Base-by-base conservation (phyloP, 768 basidiomycete genomes). In the Rhizopogon vulgaris region DNA sequence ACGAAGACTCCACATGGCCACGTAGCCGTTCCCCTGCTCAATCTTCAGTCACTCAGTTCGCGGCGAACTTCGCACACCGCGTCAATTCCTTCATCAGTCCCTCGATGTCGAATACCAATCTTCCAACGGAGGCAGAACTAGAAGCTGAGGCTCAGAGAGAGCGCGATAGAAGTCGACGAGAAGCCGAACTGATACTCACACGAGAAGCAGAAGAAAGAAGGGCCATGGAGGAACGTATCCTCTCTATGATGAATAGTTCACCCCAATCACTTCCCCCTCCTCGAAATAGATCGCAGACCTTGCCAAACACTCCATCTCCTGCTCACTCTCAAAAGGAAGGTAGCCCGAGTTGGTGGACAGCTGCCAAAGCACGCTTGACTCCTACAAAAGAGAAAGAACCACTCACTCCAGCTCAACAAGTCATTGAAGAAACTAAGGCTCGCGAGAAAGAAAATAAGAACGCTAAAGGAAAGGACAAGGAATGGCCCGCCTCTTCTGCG, bases 371-470 rank as follows among this genome's bases (percentile, higher is more conserved):
- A 57, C 82, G 72, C 58, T 75, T 93, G 9, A 90, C 88, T 1
- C 87, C 90, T 2, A 85, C 85, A 11, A 92, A 90, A 59, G 83
- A 83, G 10, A 79, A 78, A 60, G 81, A 87, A 12, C 66, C 72
- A 1, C 79, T 89, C n/a, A 92, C 90, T 0, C 88, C 90, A 8
- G 90, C 90, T 0, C 90, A 92, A 60, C 88, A 90, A 58, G 75
- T 93, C 49, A 83, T 91, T 43, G 75, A 78, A 52, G 89, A 92
- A 7, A 73, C 86, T 15, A 88, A 90, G 61, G 71, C 78, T 17
- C 75, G 79, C 39, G 80, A 85, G 50, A 84, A 81, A 60, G 81
- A 82, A 45, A 67, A 71, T 58, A 74, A 68, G 54, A 63, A 59
- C 15, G 30, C 58, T 1, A 75, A 72, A 49, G 71, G 64, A 25